Base-by-base conservation (phyloP, 2,329 filamentous ascomycete species). In the Herpotrichia juniperi region DNA sequence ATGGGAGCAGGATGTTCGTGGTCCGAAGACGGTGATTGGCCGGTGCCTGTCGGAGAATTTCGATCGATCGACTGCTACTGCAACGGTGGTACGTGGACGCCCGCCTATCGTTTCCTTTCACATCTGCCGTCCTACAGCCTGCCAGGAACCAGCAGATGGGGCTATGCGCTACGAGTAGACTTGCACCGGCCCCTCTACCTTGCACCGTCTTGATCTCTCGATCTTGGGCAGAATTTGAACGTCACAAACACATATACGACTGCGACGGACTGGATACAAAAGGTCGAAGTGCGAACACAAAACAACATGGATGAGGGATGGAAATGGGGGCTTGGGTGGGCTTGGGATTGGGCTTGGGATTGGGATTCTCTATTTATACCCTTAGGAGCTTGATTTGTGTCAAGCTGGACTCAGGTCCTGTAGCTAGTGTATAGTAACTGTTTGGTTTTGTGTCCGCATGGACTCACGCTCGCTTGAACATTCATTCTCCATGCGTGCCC, bases 401-500 rank as follows among this genome's bases (percentile, higher is more conserved):
- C 19, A 12, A 24, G 37, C 19, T 25, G 7, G 19, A 37, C 34
- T 40, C 6, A 6, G 26, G 12, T 7, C 12, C 12, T 28, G 19
- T 24, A 40, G 37, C 39, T 43, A 44, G 26, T 50, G 46, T 53
- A 35, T 50, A 54, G 42, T 42, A 50, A 48, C 12, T 43, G 14
- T 19, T 7, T 24, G 12, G 14, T 24, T 11, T 24, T 24, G 37
- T 40, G 26, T 7, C 26, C 26, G n/a, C n/a, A n/a, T n/a, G n/a
- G n/a, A n/a, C n/a, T n/a, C n/a, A n/a, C n/a, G n/a, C n/a, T n/a
- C n/a, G n/a, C n/a, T n/a, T n/a, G n/a, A n/a, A n/a, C n/a, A n/a
- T n/a, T n/a, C n/a, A n/a, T n/a, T n/a, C n/a, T n/a, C n/a, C n/a
- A n/a, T n/a, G n/a, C n/a, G n/a, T n/a, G n/a, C n/a, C n/a, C n/a